phyloP scores from a whole-genome alignment of 2,329 filamentous ascomycete genomes.

The Simplicillium aogashimaense region DNA sequence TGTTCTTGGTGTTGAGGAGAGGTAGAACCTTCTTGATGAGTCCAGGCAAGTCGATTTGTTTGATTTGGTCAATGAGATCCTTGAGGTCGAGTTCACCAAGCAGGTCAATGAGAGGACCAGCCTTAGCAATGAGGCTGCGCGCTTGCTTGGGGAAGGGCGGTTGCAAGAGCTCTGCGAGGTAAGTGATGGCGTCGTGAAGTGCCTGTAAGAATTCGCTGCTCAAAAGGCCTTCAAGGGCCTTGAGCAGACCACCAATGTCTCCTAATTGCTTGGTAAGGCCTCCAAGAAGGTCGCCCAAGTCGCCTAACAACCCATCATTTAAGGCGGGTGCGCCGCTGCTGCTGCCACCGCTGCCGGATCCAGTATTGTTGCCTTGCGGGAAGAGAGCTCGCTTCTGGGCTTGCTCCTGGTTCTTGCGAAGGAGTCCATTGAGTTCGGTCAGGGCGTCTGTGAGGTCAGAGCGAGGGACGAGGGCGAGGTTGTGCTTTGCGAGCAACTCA shows the following conservation, averaged over 20 bases:
- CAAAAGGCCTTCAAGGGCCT: slow-evolving; percentile 20
- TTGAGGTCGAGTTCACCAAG: slow-evolving; percentile 23
- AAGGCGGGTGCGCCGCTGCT: not conserved
- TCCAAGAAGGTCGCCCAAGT: slow-evolving; percentile 11
- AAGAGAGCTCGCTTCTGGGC: not conserved
- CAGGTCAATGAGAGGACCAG: slow-evolving; percentile 17
- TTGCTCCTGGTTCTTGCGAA: slow-evolving; percentile 16
- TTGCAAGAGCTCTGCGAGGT: slow-evolving; percentile 24
- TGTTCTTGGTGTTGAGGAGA: slow-evolving; percentile 20
- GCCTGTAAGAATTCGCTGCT: slow-evolving; percentile 29
- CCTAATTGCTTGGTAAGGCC: slow-evolving; percentile 11
- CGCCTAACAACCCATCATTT: slow-evolving; percentile 10
- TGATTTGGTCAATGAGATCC: slow-evolving; percentile 20
- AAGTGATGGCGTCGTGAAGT: slow-evolving; percentile 29
- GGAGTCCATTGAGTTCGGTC: slow-evolving; percentile 28
- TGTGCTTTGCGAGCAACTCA: slow-evolving; percentile 29
- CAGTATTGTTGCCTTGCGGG: not conserved
- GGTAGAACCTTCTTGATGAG: slow-evolving; percentile 18
- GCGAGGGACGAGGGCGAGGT: slow-evolving; percentile 30
- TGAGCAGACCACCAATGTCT: slow-evolving; percentile 11
- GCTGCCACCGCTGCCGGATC: not conserved
- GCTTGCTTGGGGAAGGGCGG: slow-evolving; percentile 24
- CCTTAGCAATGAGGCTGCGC: slow-evolving; percentile 15
- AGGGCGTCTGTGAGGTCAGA: slow-evolving; percentile 32
- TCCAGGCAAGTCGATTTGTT: slow-evolving; percentile 19